phyloP scores from a whole-genome alignment of 352 stramenopile genomes.

The Phytophthora foliorum region DNA sequence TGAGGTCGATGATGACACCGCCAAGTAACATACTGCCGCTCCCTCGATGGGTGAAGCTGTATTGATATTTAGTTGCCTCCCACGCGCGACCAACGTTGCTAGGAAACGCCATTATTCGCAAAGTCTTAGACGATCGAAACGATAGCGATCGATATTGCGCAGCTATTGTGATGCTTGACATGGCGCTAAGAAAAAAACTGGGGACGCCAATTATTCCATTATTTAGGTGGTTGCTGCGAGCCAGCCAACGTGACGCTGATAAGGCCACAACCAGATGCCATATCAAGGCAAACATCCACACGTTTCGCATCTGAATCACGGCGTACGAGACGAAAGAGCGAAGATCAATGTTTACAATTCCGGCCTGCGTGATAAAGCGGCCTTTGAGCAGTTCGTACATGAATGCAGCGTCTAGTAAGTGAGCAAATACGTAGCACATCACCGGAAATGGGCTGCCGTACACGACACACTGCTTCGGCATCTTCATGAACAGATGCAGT shows the following conservation, averaged over 20 bases:
- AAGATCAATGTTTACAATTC: conserved; percentile 28
- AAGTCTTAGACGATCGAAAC: conserved; percentile 15
- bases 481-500: conserved; percentile 35
- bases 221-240: not conserved
- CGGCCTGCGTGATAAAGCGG: conserved; percentile 31
- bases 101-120: conserved; percentile 11
- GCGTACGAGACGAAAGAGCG: conserved; percentile 30
- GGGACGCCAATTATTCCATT: conserved; percentile 34
- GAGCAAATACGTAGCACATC: conserved; percentile 46
- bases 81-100: not conserved
- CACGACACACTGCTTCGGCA: conserved; percentile 54
- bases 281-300: conserved; percentile 44
- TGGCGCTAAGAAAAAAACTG: conserved; percentile 39
- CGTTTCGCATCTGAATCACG: conserved; percentile 49
- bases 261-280: conserved; percentile 26
- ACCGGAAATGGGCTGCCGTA: conserved; percentile 54
- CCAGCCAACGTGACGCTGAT: conserved; percentile 13
- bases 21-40: conserved; percentile 21
- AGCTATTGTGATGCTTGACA: conserved; percentile 42
- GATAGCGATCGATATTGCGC: conserved; percentile 34
- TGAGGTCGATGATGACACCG: conserved; percentile 37
- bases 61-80: conserved; percentile 13
- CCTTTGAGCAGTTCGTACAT: conserved; percentile 41
- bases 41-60: conserved; percentile 17
- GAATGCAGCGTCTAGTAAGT: conserved; percentile 48